phyloP scores from a whole-genome alignment of 176 grass and related monocot genomes.

The Thalia dealbata region DNA sequence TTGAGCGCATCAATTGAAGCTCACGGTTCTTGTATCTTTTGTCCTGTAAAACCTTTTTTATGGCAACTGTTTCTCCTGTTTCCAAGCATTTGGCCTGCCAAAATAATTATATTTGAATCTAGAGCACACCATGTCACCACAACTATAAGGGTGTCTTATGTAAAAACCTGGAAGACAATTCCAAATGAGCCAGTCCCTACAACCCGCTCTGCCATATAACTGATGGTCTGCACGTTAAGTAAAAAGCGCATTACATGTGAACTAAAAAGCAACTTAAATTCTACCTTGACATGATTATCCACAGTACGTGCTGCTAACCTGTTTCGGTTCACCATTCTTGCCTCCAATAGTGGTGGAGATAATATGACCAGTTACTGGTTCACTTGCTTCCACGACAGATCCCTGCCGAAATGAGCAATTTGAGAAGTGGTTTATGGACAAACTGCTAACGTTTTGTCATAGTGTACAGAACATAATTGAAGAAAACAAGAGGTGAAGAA shows the following conservation, averaged over 20 bases:
- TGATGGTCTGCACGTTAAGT: constrained; percentile 44
- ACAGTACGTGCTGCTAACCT: constrained; percentile 29
- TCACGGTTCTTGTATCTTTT: constrained; percentile 23
- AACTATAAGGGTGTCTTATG: not conserved
- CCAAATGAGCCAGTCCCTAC: constrained; percentile 77
- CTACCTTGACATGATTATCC: not conserved
- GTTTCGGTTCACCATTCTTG: constrained; percentile 97
- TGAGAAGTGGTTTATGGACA: not conserved
- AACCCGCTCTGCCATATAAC: constrained; percentile 67
- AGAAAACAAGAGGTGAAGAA: not conserved
- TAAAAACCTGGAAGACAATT: constrained; percentile 57
- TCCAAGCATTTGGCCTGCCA: constrained; percentile 21
- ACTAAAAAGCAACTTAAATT: not conserved
- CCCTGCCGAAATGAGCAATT: constrained; percentile 18
- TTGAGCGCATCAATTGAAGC: constrained; percentile 16
- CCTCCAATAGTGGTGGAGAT: constrained; percentile 98
- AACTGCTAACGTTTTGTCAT: not conserved
- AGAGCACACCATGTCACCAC: not conserved
- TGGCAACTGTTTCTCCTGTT: constrained; percentile 18
- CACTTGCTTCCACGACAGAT: constrained; percentile 37
- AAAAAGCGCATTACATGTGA: not conserved
- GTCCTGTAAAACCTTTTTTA: constrained; percentile 23
- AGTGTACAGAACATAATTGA: not conserved
- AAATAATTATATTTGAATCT: not conserved
- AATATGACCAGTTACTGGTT: constrained; percentile 76